phyloP scores from a whole-genome alignment of 1,284 basidiomycete genomes.

The Leccinum subspadiceum region DNA sequence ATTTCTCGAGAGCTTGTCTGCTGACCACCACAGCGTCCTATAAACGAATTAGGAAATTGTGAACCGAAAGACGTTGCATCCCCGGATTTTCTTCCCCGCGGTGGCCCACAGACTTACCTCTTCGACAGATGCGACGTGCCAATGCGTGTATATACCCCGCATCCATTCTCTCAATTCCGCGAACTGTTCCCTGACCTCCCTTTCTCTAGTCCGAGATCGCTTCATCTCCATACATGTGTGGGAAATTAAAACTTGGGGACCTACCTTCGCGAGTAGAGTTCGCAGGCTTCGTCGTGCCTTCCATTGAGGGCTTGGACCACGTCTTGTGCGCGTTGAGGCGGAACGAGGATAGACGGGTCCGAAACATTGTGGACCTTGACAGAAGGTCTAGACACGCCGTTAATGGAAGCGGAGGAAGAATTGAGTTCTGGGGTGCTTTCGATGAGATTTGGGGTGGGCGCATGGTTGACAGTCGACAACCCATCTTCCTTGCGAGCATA shows the following conservation, averaged over 20 bases:
- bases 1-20: slow-evolving; percentile 56
- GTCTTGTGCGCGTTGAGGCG: slow-evolving; percentile 52
- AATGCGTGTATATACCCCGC: slow-evolving; percentile 58
- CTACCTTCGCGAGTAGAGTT: slow-evolving; percentile 50
- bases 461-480: slow-evolving; percentile 18
- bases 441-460: slow-evolving; percentile 22
- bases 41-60: slow-evolving; percentile 10
- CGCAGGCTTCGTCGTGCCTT: slow-evolving; percentile 50
- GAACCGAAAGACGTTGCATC: slow-evolving; percentile 8
- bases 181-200: slow-evolving; percentile 44
- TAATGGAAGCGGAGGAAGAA: slow-evolving; percentile 16
- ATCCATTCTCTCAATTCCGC: slow-evolving; percentile 50
- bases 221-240: slow-evolving; percentile 19
- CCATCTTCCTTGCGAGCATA: slow-evolving; percentile 55
- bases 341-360: slow-evolving; percentile 31
- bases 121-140: slow-evolving; percentile 50
- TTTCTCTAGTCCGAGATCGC: slow-evolving; percentile 39
- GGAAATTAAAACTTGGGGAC: slow-evolving; percentile 26
- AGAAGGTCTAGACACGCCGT: slow-evolving; percentile 17
- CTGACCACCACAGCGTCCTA: slow-evolving; percentile 61
- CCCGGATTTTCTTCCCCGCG: slow-evolving; percentile 9
- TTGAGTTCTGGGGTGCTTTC: slow-evolving; percentile 18
- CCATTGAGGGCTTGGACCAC: slow-evolving; percentile 58
- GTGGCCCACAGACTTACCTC: slow-evolving; percentile 40
- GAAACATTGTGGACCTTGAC: slow-evolving; percentile 9